Conservation (phyloP, 2,329 filamentous ascomycete genomes). For the Bipolaris zeicola region DNA sequence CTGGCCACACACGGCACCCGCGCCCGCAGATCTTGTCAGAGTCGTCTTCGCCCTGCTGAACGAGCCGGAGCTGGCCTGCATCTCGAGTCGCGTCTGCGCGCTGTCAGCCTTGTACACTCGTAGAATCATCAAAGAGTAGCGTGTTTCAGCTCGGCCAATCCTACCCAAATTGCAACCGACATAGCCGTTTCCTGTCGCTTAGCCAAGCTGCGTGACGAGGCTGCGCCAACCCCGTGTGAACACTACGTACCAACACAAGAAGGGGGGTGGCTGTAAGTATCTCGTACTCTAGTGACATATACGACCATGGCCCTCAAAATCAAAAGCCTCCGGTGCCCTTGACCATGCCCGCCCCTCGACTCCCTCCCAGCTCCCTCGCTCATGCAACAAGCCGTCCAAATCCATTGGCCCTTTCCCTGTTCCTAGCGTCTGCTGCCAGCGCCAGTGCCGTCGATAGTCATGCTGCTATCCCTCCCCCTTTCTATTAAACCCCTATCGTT, state of each 20-base stretch:
- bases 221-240: constrained; percentile 2
- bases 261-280: background rate
- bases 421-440: constrained; percentile 11
- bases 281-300: constrained; percentile 5
- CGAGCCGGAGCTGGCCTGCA: background rate
- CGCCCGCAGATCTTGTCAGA: constrained; percentile 8
- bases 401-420: constrained; percentile 1
- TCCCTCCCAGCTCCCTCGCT: background rate
- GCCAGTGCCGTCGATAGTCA: constrained; percentile 5
- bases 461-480: constrained; percentile 8
- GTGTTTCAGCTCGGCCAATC: constrained; percentile 32
- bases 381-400: constrained; percentile 2
- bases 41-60: constrained; percentile 5
- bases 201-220: constrained; percentile 19
- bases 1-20: background rate
- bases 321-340: constrained; percentile 5
- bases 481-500: background rate
- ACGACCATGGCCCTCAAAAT: background rate
- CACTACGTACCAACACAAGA: constrained; percentile 4
- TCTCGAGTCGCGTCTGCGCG: constrained; percentile 8
- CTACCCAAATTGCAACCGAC: constrained; percentile 18
- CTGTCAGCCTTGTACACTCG: constrained; percentile 12
- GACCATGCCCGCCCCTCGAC: background rate
- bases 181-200: constrained; percentile 12
- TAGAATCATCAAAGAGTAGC: constrained; percentile 8